Base-by-base conservation (phyloP, 768 basidiomycete species). In the Gelatoporia subvermispora region DNA sequence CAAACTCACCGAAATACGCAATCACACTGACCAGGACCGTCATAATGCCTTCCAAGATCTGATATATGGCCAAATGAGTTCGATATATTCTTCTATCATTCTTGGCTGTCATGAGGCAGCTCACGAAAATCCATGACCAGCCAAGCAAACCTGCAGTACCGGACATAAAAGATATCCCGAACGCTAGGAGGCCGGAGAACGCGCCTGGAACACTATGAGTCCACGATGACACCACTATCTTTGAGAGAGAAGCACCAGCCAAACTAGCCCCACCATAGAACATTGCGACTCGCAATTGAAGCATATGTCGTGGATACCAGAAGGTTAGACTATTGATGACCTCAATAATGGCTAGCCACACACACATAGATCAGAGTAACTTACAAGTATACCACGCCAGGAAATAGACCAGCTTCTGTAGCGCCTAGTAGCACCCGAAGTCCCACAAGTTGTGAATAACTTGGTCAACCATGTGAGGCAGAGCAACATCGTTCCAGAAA, bases 371-470 rank as follows among this genome's bases (percentile, higher is more conserved):
- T 7, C 7, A 31, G 5, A 13, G 13, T 13, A 13, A 31, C 28
- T 31, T 7, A 85, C 85, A 84, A 88, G 67, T 85, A 89, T 0
- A 78, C 75, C 10, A 87, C 81, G 21, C 85, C 85, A 10, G 86
- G 85, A 62, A 84, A 88, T 8, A 86, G 60, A 15, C 85, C 84
- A 3, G 84, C 82, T 65, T 88, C 85, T 0, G 81, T 75, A 2
- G 83, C 60, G 3, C 85, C 85, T 0, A 87, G 75, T 50, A 74
- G 77, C 5, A 80, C 64, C 10, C 83, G 75, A 8, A 69, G 71
- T 17, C 73, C 82, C 11, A 83, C 74, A 11, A 85, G 73, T 58
- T 84, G 76, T 9, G 74, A 74, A 57, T 81, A 85, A 21, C 83
- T 84, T 31, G 13, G 28, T 31, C 7, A 31, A 31, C 28, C 7